These are phyloP conservation scores for Globisporangium nagaii DNA, from an alignment of 352 stramenopile species.

Conservation along the genomic window DNA sequence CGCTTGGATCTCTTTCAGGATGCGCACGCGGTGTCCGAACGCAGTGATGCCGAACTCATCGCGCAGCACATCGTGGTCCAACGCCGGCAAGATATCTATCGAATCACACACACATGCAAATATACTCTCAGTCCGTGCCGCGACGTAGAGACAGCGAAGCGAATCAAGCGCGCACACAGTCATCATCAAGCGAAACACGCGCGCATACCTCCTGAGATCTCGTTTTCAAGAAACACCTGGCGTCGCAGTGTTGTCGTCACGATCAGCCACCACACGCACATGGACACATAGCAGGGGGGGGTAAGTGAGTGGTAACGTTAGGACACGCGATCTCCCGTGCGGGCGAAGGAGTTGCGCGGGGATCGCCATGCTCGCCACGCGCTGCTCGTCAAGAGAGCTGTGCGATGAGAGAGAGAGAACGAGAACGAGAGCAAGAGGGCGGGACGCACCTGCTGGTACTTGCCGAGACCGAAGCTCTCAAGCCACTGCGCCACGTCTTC, in stretches of 20 bases:
- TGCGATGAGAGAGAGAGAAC: not conserved
- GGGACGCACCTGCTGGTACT: slow-evolving; percentile 12
- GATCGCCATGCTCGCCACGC: too few species aligned
- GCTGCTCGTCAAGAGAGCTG: too few species aligned
- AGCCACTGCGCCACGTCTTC: slow-evolving; percentile 17
- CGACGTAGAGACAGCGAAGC: not conserved
- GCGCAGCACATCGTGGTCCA: slow-evolving; percentile 57
- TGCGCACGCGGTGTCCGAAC: slow-evolving; percentile 55
- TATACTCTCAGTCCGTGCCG: not conserved
- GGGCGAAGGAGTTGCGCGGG: too few species aligned
- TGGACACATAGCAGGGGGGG: not conserved
- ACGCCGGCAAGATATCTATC: slow-evolving; percentile 47
- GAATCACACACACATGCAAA: not conserved
- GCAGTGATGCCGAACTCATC: slow-evolving; percentile 57
- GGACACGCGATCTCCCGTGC: too few species aligned
- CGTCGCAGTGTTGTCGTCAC: not conserved
- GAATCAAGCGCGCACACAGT: not conserved
- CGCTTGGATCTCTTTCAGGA: slow-evolving; percentile 50
- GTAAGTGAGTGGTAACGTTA: not conserved
- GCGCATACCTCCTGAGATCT: slow-evolving; percentile 40
- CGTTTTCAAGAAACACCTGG: slow-evolving; percentile 45
- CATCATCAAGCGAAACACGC: not conserved
- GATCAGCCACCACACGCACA: not conserved
- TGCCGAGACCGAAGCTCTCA: slow-evolving; percentile 11
- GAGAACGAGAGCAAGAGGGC: not conserved